phyloP scores from a whole-genome alignment of 1,139 yeast species.

The Spencermartinsiella ligniputridi region DNA sequence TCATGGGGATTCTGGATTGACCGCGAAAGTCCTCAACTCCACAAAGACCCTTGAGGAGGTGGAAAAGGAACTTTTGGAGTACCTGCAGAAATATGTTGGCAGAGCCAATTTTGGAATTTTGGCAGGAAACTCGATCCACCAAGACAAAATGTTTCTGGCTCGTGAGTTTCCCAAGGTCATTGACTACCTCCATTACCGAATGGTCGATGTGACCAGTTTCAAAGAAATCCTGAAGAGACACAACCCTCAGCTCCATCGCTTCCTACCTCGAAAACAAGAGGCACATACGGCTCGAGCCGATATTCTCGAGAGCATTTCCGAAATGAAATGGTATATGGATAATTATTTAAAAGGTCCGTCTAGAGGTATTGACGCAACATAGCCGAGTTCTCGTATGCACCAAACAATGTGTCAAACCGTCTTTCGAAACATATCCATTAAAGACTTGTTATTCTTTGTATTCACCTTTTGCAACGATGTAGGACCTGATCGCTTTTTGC shows the following conservation, averaged over 20 bases:
- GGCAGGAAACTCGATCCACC: conserved; percentile 90
- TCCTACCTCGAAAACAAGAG: conserved; percentile 58
- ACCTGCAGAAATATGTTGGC: conserved; percentile 54
- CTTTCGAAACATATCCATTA: conserved; percentile 25
- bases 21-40: conserved; percentile 59
- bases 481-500: conserved; percentile 5
- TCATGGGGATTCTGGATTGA: conserved; percentile 75
- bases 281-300: conserved; percentile 86
- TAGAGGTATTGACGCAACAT: neutral
- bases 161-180: conserved; percentile 72
- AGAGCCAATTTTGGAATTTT: conserved; percentile 55
- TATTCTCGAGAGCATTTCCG: conserved; percentile 82
- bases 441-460: conserved; percentile 20
- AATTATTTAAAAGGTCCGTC: conserved; percentile 41
- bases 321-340: conserved; percentile 71
- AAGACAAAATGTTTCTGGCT: conserved; percentile 83
- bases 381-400: too few relatives aligned
- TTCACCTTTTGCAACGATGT: conserved; percentile 14
- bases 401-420: conserved; percentile 4
- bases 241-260: conserved; percentile 55
- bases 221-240: conserved; percentile 78
- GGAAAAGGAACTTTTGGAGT: conserved; percentile 57
- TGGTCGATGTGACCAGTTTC: conserved; percentile 82
- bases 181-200: conserved; percentile 67
- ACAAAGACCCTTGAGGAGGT: conserved; percentile 55